Base-by-base conservation (phyloP, 768 basidiomycete species). In the Suillus clintonianus region DNA sequence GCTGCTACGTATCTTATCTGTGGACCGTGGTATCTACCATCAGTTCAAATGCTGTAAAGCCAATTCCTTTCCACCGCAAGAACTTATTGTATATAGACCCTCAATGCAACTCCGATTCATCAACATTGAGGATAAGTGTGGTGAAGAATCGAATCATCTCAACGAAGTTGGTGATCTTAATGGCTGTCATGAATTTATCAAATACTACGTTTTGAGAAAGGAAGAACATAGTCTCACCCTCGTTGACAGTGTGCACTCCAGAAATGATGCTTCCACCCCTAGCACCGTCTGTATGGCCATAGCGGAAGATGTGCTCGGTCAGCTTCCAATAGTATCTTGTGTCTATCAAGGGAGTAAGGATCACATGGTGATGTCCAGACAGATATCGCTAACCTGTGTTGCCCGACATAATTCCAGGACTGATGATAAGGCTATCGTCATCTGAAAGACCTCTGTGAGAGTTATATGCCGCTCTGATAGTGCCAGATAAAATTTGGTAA, bases 191-290 rank as follows among this genome's bases (percentile, higher is more conserved):
- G 8, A 10, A 50, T 56, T 22, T 14, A 62, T 53, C 41, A 19
- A 63, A 13, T 30, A 41, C 17, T 30, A 41, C 17, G 1, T 24
- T 7, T 42, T 47, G 30, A 58, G 14, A 14, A 4, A 45, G 4
- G 34, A 10, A 43, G 32, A 45, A 45, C 51, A 59, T 27, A 22
- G 11, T 71, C 85, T 70, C 68, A 88, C 89, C 81, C 80, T 92
- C 91, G 63, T 92, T 84, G 36, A 91, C 84, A 2, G 90, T 90
- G 72, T 92, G 91, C n/a, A 88, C 75, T 1, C 82, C 81, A 37
- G 71, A 69, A 56, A 74, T 74, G 27, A 79, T 65, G 1, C 67
- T 60, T 37, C 77, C 63, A 34, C 74, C 70, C n/a, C 71, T 74
- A 0, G 71, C 70, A 30, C 69, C 69, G 37, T 77, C 75, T 9